Percentiles rank a stretch among this genome's conserved stretches.
Evolutionary conservation across 2,329 filamentous ascomycete genomes (phyloP).

Genomic region (Pseudogymnoascus sp.): DNA sequence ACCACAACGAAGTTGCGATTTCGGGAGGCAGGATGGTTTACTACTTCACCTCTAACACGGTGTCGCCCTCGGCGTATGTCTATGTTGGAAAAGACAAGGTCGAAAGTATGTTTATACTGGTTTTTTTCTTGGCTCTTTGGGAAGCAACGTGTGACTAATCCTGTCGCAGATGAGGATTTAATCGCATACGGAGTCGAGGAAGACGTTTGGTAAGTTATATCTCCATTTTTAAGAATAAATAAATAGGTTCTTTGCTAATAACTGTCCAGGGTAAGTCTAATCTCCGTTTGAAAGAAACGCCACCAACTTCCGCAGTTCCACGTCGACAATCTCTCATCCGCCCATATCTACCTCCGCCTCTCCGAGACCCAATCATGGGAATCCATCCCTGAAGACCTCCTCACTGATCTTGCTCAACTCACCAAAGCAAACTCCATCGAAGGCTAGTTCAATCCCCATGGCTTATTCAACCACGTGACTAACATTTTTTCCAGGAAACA

Average conservation of each 20-base stretch:
- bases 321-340: conserved; percentile 92
- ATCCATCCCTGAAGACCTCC: conserved; percentile 59
- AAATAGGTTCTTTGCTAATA: background rate
- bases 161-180: conserved; percentile 73
- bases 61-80: conserved; percentile 74
- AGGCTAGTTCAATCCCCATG: conserved; percentile 40
- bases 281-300: background rate
- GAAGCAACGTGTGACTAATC: conserved; percentile 11
- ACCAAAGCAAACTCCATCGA: conserved; percentile 99
- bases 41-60: conserved; percentile 84
- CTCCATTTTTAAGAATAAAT: conserved; percentile 9
- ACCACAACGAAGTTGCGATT: background rate
- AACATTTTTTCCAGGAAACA: conserved; percentile 59
- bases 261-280: conserved; percentile 12
- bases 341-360: conserved; percentile 90
- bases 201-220: conserved; percentile 70
- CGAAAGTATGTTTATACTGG: conserved; percentile 57
- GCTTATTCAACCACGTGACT: conserved; percentile 11
- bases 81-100: conserved; percentile 99
- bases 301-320: conserved; percentile 60
- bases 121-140: background rate
- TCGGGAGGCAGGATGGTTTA: conserved; percentile 62
- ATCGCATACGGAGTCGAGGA: conserved; percentile 92
- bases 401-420: conserved; percentile 88
- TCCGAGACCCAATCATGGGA: conserved; percentile 77